These are phyloP conservation scores for Penicillium manginii DNA, from an alignment of 495 filamentous ascomycete species.

Conservation along the genomic window DNA sequence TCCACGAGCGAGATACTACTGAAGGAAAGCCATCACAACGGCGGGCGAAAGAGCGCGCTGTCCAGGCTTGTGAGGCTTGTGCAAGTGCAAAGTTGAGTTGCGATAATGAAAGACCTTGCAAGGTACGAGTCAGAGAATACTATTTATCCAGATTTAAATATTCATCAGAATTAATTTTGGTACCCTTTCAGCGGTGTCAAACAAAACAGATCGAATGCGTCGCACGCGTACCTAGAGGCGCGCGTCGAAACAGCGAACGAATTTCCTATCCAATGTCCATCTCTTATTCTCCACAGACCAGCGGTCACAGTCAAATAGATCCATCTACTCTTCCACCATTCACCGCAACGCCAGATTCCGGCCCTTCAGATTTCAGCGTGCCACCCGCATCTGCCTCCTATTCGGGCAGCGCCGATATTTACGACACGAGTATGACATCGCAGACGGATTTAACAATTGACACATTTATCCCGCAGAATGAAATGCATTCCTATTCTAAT, in stretches of 20 bases:
- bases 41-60: slow-evolving; percentile 20
- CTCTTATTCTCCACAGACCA: slow-evolving; percentile 3
- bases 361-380: slow-evolving; percentile 11
- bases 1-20: slow-evolving; percentile 22
- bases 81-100: slow-evolving; percentile 31
- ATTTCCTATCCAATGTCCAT: background rate
- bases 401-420: slow-evolving; percentile 9
- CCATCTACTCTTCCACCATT: background rate
- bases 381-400: slow-evolving; percentile 7
- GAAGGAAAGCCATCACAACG: slow-evolving; percentile 14
- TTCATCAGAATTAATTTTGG: background rate
- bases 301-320: background rate
- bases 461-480: background rate
- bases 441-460: slow-evolving; percentile 6
- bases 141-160: too few species aligned
- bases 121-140: slow-evolving; percentile 9
- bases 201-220: slow-evolving; percentile 19
- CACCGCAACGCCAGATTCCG: slow-evolving; percentile 14
- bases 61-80: slow-evolving; percentile 30
- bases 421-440: slow-evolving; percentile 3
- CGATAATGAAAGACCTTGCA: slow-evolving; percentile 29
- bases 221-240: background rate
- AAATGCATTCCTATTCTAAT: background rate
- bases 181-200: slow-evolving; percentile 20
- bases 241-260: slow-evolving; percentile 3